These are phyloP conservation scores for Berberis thunbergii DNA, from an alignment of 164 flowering plant genomes.

Conservation along the genomic window DNA sequence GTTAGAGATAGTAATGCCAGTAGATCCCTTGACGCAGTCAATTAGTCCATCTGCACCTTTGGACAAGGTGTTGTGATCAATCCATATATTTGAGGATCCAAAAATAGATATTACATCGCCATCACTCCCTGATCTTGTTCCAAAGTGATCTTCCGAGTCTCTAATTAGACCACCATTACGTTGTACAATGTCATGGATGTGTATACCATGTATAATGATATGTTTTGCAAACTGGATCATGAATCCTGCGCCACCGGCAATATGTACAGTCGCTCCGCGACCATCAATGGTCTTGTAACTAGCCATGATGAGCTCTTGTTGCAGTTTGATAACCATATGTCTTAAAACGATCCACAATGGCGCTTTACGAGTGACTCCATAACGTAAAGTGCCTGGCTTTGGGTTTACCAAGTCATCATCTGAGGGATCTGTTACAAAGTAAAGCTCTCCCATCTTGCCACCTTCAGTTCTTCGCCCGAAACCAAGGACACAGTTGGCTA, in stretches of 20 bases:
- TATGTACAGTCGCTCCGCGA: constrained; percentile 45
- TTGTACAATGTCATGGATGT: constrained; percentile 34
- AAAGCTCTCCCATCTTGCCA: constrained; percentile 39
- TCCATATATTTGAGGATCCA: constrained; percentile 52
- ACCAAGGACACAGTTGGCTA: constrained; percentile 54
- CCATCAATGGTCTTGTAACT: constrained; percentile 68
- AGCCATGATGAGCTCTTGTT: constrained; percentile 48
- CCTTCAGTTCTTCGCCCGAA: constrained; percentile 53
- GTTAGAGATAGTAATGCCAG: constrained; percentile 72
- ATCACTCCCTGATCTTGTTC: constrained; percentile 36
- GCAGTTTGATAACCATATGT: constrained; percentile 44
- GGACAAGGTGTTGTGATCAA: constrained; percentile 58
- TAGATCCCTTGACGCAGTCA: constrained; percentile 50
- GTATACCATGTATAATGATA: constrained; percentile 49
- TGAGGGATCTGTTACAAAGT: constrained; percentile 42
- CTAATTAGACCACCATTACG: constrained; percentile 48
- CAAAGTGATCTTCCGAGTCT: constrained; percentile 39
- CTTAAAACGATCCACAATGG: constrained; percentile 72
- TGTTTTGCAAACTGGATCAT: constrained; percentile 46
- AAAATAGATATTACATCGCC: constrained; percentile 62
- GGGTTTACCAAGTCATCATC: constrained; percentile 52
- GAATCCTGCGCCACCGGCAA: constrained; percentile 45
- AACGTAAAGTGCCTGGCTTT: constrained; percentile 66
- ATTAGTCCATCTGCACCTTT: constrained; percentile 57
- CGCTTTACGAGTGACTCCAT: constrained; percentile 47